These are phyloP conservation scores for Malania oleifera DNA, from an alignment of 164 flowering plant species.

Conservation along the genomic window DNA sequence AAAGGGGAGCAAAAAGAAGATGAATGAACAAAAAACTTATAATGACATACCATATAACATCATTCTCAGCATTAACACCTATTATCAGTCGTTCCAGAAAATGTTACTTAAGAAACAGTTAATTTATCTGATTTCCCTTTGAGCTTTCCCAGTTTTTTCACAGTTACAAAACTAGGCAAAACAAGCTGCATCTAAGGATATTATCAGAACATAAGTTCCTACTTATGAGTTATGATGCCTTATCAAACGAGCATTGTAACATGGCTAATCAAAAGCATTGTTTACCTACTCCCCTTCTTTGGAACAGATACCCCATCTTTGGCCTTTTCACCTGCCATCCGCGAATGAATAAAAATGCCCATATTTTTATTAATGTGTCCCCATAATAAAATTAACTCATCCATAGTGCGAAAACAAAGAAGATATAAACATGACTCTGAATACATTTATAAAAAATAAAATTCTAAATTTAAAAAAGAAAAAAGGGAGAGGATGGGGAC, in stretches of 20 bases:
- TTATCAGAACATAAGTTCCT: constrained; percentile 13
- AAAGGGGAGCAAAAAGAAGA: too few relatives aligned
- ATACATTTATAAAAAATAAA: background rate
- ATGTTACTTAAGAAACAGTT: too few relatives aligned
- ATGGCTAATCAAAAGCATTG: constrained; percentile 62
- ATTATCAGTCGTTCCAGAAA: too few relatives aligned
- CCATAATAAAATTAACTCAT: constrained; percentile 44
- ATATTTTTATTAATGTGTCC: constrained; percentile 81
- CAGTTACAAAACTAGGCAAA: constrained; percentile 5
- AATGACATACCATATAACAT: too few relatives aligned
- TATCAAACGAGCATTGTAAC: constrained; percentile 34
- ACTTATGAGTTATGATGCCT: constrained; percentile 28
- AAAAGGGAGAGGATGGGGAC: background rate
- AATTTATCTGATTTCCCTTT: too few relatives aligned
- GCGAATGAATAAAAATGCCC: constrained; percentile 95
- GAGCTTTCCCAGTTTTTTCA: background rate
- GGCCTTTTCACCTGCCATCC: constrained; percentile 99
- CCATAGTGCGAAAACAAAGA: constrained; percentile 31
- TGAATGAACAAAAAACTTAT: too few relatives aligned
- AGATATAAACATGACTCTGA: background rate
- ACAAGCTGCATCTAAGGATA: constrained; percentile 15
- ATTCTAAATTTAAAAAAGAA: background rate
- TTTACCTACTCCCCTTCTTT: constrained; percentile 99
- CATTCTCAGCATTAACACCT: too few relatives aligned
- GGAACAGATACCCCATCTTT: constrained; percentile 97